Evolutionary conservation across 140 eudicot genomes (phyloP), one percentile per base, ranked within the genome.

Genomic region (Oenanthe javanica): DNA sequence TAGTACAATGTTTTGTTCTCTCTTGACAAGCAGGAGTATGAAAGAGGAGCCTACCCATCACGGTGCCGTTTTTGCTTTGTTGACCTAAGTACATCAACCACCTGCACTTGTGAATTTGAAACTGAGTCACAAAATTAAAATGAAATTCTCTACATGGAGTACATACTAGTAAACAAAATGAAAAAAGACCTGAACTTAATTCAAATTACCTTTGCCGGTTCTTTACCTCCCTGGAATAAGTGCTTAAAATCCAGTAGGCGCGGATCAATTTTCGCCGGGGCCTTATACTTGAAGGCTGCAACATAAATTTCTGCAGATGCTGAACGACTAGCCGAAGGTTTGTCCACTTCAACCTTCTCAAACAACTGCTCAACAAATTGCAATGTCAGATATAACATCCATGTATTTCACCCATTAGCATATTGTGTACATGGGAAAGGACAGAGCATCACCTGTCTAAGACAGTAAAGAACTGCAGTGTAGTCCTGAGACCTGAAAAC

Each of bases 241-340:
- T 94, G 93, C 82, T 91, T 94, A 42, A 94, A 83, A 85, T 94
- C 98, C 55, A 94, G 94, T 77, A 94, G 96, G 0, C 96, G 97
- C 36, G 98, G 98, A 83, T 94, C 98, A 64, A 94, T 90, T 89
- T 94, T 94, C 52, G 97, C 96, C 82, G 97, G 98, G 11, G 97
- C 98, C 86, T 94, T 94, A 9, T 94, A 94, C 85, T 90, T 94
- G 38, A 89, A 79, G 73, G 96, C 91, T 6, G 89, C 11, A 6
- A 90, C 82, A 81, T 85, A 94, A 72, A 87, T 94, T 77, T 94
- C 97, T 9, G 98, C 97, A 80, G 98, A 94, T 76, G 97, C 69
- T 6, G 89, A 86, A 74, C 98, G 89, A 94, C 97, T 94, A 69
- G 98, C 98, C 42, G 84, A 87, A 61, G 98, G 98, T 83, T 94